Evolutionary conservation across 2,329 filamentous ascomycete species (phyloP).

Genomic region (Cryphonectria naterciae): DNA sequence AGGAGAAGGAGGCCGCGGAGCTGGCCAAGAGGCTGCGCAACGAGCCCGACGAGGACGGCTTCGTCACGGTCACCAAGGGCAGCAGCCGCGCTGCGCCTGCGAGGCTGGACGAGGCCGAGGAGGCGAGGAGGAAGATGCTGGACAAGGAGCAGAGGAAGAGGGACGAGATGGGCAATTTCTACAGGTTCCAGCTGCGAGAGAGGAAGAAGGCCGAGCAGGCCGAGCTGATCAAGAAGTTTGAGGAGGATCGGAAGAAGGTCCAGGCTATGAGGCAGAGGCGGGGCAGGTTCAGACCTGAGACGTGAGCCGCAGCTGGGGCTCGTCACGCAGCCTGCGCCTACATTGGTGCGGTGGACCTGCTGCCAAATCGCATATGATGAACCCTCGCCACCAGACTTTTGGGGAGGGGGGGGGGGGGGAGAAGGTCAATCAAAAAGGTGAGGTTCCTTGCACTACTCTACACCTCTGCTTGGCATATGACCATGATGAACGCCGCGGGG

Average conservation of each 20-base stretch:
- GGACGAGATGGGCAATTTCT: constrained; percentile 72
- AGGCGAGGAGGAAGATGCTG: constrained; percentile 60
- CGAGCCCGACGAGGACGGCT: constrained; percentile 92
- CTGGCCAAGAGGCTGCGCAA: constrained; percentile 69
- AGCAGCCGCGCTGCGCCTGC: constrained; percentile 76
- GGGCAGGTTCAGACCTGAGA: constrained; percentile 61
- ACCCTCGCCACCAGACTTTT: background rate
- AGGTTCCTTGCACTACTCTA: constrained; percentile 15
- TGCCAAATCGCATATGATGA: background rate
- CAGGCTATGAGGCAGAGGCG: constrained; percentile 70
- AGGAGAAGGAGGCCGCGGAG: constrained; percentile 66
- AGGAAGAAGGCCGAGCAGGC: constrained; percentile 75
- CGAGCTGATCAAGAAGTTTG: constrained; percentile 71
- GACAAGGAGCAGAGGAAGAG: constrained; percentile 67
- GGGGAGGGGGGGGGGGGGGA: no score
- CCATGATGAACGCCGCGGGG: constrained; percentile 46
- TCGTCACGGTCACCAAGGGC: constrained; percentile 86
- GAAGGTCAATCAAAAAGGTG: background rate
- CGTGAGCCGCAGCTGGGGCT: constrained; percentile 35
- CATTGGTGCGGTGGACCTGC: no score
- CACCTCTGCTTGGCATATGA: constrained; percentile 20
- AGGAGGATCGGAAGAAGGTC: constrained; percentile 75
- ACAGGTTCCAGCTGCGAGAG: constrained; percentile 82
- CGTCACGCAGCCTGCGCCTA: background rate
- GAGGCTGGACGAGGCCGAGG: constrained; percentile 70